A percentile compares a stretch with the other conserved stretches of the same genome.
These are phyloP conservation scores for Dictyophora rubrovolvata DNA, from an alignment of 768 basidiomycete species.

Conservation along the genomic window DNA sequence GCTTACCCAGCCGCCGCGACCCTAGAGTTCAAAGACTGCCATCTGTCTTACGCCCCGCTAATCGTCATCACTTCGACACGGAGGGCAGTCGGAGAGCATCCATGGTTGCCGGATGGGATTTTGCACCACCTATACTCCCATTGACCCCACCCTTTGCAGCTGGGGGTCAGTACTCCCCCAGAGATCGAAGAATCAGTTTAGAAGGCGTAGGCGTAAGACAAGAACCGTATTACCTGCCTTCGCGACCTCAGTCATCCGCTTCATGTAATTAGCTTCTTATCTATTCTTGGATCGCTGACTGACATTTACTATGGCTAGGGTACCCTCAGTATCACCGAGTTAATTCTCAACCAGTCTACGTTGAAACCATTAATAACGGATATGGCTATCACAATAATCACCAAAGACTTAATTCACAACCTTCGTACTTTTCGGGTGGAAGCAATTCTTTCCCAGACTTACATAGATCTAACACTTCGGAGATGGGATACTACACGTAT, in stretches of 20 bases:
- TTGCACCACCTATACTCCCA: not conserved
- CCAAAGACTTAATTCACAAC: not conserved
- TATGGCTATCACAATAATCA: not conserved
- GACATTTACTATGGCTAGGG: not conserved
- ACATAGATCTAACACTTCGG: not conserved
- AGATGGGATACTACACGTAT: not conserved
- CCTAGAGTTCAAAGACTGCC: not conserved
- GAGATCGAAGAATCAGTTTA: not conserved
- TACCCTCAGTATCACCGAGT: not conserved
- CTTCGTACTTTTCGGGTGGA: not conserved
- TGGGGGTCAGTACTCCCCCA: not conserved
- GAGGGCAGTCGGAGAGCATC: not conserved
- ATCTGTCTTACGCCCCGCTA: not conserved
- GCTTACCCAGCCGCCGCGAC: not conserved
- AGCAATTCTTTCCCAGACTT: not conserved
- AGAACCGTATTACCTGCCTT: not conserved
- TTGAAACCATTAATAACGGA: not conserved
- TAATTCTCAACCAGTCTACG: not conserved
- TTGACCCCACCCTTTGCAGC: not conserved
- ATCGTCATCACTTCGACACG: not conserved
- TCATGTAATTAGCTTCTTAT: not conserved
- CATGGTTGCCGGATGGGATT: not conserved
- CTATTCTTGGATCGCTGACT: not conserved
- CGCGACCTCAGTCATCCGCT: not conserved
- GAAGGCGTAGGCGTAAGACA: not conserved